A percentile compares a stretch with the other conserved stretches of the same genome.
These are phyloP conservation scores for Penicillium sp. DNA, from an alignment of 2,329 filamentous ascomycete genomes.

Conservation along the genomic window DNA sequence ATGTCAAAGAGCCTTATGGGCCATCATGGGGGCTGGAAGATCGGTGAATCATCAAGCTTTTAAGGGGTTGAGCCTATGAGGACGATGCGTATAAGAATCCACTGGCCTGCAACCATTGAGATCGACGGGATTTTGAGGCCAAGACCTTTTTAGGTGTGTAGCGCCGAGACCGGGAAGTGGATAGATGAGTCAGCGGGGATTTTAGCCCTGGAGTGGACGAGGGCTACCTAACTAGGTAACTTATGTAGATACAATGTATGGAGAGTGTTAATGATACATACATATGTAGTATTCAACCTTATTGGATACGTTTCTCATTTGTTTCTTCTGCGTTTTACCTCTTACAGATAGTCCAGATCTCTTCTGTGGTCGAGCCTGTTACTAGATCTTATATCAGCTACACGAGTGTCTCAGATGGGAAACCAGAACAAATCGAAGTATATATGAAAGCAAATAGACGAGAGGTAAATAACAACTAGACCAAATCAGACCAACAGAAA, in stretches of 20 bases:
- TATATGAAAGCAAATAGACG: background rate
- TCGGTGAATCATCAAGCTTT: slow-evolving; percentile 5
- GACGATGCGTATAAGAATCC: background rate
- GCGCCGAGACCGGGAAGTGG: background rate
- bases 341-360: background rate
- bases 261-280: background rate
- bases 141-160: background rate
- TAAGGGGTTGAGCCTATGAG: background rate
- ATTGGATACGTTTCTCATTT: too few species aligned
- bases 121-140: background rate
- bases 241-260: background rate
- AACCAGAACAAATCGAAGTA: background rate
- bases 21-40: background rate
- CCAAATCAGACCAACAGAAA: background rate
- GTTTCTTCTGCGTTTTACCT: background rate
- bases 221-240: too few species aligned
- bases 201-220: background rate
- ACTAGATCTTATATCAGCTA: background rate
- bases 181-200: background rate
- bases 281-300: background rate
- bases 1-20: background rate
- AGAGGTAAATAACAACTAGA: too few species aligned
- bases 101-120: background rate
- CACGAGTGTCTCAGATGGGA: background rate
- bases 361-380: background rate